Evolutionary conservation across 2,329 filamentous ascomycete species (phyloP), one percentile per base, ranked within the genome.

Genomic region (Zasmidium cellare): DNA sequence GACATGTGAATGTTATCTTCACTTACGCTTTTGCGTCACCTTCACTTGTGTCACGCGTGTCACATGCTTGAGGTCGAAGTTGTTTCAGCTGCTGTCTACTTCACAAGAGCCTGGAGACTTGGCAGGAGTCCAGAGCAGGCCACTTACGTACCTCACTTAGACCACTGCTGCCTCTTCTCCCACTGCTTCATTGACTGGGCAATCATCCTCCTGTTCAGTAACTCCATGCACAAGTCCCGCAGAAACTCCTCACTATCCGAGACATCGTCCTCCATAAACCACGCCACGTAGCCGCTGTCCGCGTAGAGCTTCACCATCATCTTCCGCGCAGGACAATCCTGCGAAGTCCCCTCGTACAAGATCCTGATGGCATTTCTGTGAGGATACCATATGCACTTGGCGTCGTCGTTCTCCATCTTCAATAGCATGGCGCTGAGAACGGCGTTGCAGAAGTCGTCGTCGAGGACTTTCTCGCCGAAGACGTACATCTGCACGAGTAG

Each of bases 401-500:
- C 5, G 25, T 3, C 12, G 35, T 14, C 20, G 9, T 31, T 22
- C 47, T 16, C 18, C 41, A 6, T 25, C n/a, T 28, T n/a, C 19
- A 2, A 47, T n/a, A 20, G 16, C 19, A 57, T 44, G 6, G 28
- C n/a, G 24, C 47, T n/a, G 18, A 55, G 47, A 1, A 54, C 50
- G 1, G 46, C 28, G 38, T 62, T 38, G 24, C 48, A 53, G 24
- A 64, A 64, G 3, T 28, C 49, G n/a, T 55, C 51, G 22, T 53
- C 52, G 11, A 60, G 51, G 19, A 64, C 28, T 18, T 56, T 62
- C 16, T 64, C 59, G 11, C 61, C 56, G 35, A 61, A 59, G 9
- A 53, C 46, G 54, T 61, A 61, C 35, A 41, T 41, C 5, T 41
- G 35, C 3, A 3, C 5, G 35, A 41, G 35, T 6, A 9, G 16